Percentiles rank a stretch among this genome's conserved stretches.
Evolutionary conservation across 2,329 filamentous ascomycete species (phyloP).

Genomic region (Ophiostoma triangulosporum): DNA sequence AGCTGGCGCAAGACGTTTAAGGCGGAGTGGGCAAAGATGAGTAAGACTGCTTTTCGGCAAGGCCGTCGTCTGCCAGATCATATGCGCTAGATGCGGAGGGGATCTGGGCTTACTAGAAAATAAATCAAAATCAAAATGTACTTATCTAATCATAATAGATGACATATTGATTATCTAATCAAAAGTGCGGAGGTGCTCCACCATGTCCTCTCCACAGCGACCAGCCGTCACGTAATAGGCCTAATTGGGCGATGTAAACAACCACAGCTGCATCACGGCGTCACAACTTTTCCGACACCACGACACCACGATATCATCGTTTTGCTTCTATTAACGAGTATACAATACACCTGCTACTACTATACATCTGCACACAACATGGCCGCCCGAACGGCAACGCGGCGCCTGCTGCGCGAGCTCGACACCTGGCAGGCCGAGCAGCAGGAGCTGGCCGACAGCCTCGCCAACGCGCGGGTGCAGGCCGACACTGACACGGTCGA

Average conservation of each 20-base stretch:
- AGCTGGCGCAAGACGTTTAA: too few species aligned
- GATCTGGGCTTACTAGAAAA: too few species aligned
- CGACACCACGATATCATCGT: too few species aligned
- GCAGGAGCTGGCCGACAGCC: conserved; percentile 16
- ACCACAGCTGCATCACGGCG: not conserved
- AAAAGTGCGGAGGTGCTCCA: not conserved
- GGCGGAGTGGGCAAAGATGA: too few species aligned
- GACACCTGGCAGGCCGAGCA: conserved; percentile 37
- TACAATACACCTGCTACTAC: too few species aligned
- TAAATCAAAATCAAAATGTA: too few species aligned
- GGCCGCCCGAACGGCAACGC: conserved; percentile 35
- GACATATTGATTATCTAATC: not conserved
- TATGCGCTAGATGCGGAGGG: too few species aligned
- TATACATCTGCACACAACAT: not conserved
- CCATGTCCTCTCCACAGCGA: not conserved
- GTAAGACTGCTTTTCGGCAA: too few species aligned
- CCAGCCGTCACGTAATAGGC: not conserved
- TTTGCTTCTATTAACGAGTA: too few species aligned
- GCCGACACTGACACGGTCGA: not conserved
- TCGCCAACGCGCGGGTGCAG: not conserved
- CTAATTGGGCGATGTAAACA: not conserved
- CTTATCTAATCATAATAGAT: too few species aligned
- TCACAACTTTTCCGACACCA: not conserved
- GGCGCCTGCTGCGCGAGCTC: conserved; percentile 46
- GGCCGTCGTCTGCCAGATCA: too few species aligned